phyloP scores from a whole-genome alignment of 768 basidiomycete species.

The Trametes cubensis region DNA sequence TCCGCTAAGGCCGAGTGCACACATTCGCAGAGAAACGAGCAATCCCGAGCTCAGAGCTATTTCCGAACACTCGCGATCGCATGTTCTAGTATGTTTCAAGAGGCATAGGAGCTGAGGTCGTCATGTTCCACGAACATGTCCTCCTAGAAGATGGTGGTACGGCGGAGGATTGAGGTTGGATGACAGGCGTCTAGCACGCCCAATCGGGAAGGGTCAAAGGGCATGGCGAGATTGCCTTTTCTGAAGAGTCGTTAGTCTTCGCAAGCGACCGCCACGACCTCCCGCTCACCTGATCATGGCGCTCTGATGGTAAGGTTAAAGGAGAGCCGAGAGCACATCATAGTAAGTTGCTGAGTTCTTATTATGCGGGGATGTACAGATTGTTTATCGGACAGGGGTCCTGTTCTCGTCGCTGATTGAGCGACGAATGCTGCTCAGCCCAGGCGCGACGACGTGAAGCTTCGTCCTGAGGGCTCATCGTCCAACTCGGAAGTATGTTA shows the following conservation, averaged over 20 bases:
- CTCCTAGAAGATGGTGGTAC: neutral
- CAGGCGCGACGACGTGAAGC: neutral
- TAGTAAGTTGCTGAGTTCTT: no score
- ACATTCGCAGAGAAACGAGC: no score
- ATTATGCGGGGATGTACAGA: neutral
- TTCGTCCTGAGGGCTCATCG: neutral
- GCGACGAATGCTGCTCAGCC: no score
- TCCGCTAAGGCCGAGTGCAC: conserved; percentile 17
- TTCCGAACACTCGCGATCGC: no score
- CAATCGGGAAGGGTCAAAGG: conserved; percentile 17
- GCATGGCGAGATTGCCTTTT: conserved; percentile 1
- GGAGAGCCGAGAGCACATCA: no score
- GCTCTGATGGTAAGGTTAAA: no score
- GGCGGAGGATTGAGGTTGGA: neutral
- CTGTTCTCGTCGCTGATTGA: no score
- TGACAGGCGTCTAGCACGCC: neutral
- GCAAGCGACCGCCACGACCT: conserved; percentile 6
- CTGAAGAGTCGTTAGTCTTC: conserved; percentile 13
- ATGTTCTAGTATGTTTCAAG: no score
- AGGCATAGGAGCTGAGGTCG: no score
- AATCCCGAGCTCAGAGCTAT: neutral
- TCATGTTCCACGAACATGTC: no score
- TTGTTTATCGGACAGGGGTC: no score
- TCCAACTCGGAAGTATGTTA: conserved; percentile 2
- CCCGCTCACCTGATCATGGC: neutral